These are phyloP conservation scores for Thuja plicata DNA, from an alignment of 83 land plant genomes.

Conservation along the genomic window DNA sequence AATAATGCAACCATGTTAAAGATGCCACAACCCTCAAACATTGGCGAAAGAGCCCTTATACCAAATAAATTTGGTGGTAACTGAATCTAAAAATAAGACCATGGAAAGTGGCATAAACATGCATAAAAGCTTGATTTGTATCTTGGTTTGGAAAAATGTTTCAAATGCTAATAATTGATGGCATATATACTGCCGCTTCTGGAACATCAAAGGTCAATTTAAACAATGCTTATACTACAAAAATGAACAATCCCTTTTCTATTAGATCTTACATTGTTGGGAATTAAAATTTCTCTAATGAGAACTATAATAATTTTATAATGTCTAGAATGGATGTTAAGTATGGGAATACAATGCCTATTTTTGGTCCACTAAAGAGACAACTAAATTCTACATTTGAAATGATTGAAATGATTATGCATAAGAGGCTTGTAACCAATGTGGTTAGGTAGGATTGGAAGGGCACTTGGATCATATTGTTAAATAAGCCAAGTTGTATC, in stretches of 20 bases:
- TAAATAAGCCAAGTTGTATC: constrained; percentile 29
- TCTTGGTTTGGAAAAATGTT: too few relatives aligned
- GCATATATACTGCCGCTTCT: too few relatives aligned
- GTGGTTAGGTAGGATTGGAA: constrained; percentile 53
- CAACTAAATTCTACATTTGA: constrained; percentile 21
- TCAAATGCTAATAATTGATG: too few relatives aligned
- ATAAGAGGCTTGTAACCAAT: constrained; percentile 36
- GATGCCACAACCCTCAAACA: constrained; percentile 8
- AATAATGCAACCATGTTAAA: constrained; percentile 27
- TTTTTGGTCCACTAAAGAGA: constrained; percentile 36
- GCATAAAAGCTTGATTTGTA: constrained; percentile 20
- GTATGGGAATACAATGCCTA: constrained; percentile 21
- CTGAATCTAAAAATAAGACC: constrained; percentile 32
- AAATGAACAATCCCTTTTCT: too few relatives aligned
- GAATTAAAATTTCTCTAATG: constrained; percentile 48
- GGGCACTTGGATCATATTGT: constrained; percentile 58
- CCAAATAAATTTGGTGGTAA: constrained; percentile 47
- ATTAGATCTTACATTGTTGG: constrained; percentile 48
- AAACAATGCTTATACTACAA: too few relatives aligned
- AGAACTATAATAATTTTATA: constrained; percentile 49
- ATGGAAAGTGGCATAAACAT: constrained; percentile 31
- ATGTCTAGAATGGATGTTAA: constrained; percentile 52
- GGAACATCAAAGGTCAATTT: too few relatives aligned
- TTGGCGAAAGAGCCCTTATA: constrained; percentile 45
- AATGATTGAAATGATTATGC: constrained; percentile 21